Evolutionary conservation across 2,329 filamentous ascomycete genomes (phyloP), one percentile per base, ranked within the genome.

Genomic region (Fusarium sp.): DNA sequence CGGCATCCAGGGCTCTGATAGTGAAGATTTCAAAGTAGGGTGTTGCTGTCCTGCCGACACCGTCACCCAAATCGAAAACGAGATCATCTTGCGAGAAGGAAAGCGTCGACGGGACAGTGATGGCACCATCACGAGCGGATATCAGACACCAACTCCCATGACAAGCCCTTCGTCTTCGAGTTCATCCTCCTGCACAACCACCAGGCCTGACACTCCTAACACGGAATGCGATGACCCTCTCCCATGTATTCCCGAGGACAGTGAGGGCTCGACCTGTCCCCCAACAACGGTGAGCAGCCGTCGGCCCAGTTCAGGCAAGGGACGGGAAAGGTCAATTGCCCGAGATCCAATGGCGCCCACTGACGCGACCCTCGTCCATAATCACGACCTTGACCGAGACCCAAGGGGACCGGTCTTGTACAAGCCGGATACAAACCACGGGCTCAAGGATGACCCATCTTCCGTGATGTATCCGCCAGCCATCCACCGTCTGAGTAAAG

Each of bases 51-150:
- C 80, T 6, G 71, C 60, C 41, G 12, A 56, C 2, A 74, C 77
- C 13, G 65, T 81, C 27, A 59, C 73, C 6, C 71, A 74, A 4
- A 75, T 71, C 31, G 78, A 82, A 39, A 66, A 77, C 11, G 80
- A 82, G 60, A 79, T 81, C 31, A 51, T 75, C 0, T 30, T 74
- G 23, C 78, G 80, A 30, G 74, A 80, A 48, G 71, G 52, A 39
- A 57, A 65, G 15, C 58, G 65, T 36, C 57, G 40, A 27, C 67
- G 65, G 13, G 56, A 44, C n/a, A 58, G 44, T 7, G 34, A 43
- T 7, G 44, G 50, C 41, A 60, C 56, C 8, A 34, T 52, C 11
- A 40, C 61, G 15, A 30, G 36, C 15, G 71, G 62, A 30, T 79
- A 79, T 50, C 50, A 60, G 13, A 28, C 70, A 3, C 50, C 65